phyloP scores from a whole-genome alignment of 352 stramenopile species.

The Phytopythium mirpurense region DNA sequence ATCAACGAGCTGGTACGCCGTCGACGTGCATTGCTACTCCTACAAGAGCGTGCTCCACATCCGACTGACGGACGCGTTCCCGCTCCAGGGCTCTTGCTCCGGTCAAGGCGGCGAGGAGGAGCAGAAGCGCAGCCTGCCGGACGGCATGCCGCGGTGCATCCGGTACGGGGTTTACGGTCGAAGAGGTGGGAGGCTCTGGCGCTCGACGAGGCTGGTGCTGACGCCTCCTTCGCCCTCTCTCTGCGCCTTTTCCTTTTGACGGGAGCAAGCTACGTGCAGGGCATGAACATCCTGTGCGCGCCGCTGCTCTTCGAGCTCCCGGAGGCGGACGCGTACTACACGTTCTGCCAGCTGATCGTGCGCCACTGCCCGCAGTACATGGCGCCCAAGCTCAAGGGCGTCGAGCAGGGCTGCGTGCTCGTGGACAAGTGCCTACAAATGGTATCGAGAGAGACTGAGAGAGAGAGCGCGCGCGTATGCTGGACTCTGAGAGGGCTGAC shows the following conservation, averaged over 20 bases:
- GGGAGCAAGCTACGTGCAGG: slow-evolving; percentile 83
- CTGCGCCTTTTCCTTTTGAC: no score
- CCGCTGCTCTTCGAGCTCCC: slow-evolving; percentile 91
- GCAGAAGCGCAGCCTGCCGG: slow-evolving; percentile 7
- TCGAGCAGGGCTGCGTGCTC: slow-evolving; percentile 73
- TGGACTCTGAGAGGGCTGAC: no score
- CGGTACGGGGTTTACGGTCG: no score
- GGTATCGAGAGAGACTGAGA: slow-evolving; percentile 19
- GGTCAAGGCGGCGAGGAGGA: slow-evolving; percentile 15
- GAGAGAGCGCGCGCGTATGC: no score
- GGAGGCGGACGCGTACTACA: slow-evolving; percentile 87
- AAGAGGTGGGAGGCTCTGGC: no score
- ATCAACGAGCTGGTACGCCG: slow-evolving; percentile 70
- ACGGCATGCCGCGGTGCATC: slow-evolving; percentile 37
- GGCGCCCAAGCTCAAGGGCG: slow-evolving; percentile 79
- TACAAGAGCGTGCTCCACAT: neutral
- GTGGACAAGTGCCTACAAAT: slow-evolving; percentile 80
- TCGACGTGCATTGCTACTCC: neutral
- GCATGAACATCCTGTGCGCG: slow-evolving; percentile 90
- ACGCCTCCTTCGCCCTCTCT: no score
- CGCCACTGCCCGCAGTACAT: slow-evolving; percentile 89
- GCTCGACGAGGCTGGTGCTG: no score
- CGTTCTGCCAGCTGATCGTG: slow-evolving; percentile 86
- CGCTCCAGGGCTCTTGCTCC: slow-evolving; percentile 20
- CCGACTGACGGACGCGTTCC: neutral